A percentile compares a stretch with the other conserved stretches of the same genome.
Conservation (phyloP, 805 yeast species). For the Pichia insulana region DNA sequence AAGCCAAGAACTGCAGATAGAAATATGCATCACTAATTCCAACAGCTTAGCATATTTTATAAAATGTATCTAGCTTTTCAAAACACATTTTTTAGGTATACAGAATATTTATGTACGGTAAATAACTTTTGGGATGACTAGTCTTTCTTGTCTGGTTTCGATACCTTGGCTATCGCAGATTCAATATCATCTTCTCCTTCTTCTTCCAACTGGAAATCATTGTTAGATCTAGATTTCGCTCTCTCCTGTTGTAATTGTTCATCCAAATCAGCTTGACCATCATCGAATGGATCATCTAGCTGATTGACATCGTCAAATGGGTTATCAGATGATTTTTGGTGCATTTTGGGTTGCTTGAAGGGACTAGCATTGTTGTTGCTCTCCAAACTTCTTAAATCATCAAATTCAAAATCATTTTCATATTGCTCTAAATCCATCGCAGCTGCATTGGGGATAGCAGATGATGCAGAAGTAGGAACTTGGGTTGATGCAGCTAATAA, state of each 20-base stretch:
- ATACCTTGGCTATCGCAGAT: background rate
- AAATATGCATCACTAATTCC: slow-evolving; percentile 26
- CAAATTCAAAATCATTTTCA: slow-evolving; percentile 53
- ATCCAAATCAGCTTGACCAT: slow-evolving; percentile 19
- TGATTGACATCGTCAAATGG: slow-evolving; percentile 26
- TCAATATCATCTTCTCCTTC: background rate
- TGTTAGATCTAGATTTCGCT: slow-evolving; percentile 10
- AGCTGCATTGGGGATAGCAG: slow-evolving; percentile 18
- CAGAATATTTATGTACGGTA: background rate
- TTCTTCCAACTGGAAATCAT: slow-evolving; percentile 19
- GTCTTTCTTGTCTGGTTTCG: background rate
- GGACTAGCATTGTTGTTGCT: slow-evolving; percentile 25
- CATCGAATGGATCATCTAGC: slow-evolving; percentile 11
- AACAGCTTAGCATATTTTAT: background rate
- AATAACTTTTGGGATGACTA: too few species aligned
- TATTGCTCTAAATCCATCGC: slow-evolving; percentile 25
- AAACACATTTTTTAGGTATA: too few species aligned
- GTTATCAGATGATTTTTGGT: slow-evolving; percentile 12
- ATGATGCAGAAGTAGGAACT: slow-evolving; percentile 55
- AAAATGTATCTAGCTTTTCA: background rate
- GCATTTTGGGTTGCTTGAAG: slow-evolving; percentile 14
- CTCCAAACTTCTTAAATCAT: slow-evolving; percentile 46
- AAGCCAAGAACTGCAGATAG: slow-evolving; percentile 96
- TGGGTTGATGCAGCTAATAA: slow-evolving; percentile 93
- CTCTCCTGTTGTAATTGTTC: slow-evolving; percentile 27